phyloP scores from a whole-genome alignment of 176 grass and related monocot genomes.

The Carex parvula region DNA sequence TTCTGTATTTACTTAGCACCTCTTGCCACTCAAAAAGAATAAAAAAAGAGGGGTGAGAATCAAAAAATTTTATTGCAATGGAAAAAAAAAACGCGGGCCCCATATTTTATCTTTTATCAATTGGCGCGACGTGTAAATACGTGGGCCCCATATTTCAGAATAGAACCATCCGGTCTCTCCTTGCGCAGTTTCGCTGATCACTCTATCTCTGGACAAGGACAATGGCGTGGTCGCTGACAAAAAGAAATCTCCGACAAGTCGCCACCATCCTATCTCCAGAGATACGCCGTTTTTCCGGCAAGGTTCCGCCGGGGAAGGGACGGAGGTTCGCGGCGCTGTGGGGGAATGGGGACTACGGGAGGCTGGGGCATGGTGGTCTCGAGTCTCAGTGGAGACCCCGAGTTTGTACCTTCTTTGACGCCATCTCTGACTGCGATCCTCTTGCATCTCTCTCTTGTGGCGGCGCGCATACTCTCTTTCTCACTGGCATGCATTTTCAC shows the following conservation, averaged over 20 bases:
- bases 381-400: constrained; percentile 79
- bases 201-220: neutral
- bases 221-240: constrained; percentile 48
- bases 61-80: no score
- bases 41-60: no score
- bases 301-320: constrained; percentile 6
- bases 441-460: constrained; percentile 65
- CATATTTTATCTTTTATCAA: no score
- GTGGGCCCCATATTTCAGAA: neutral
- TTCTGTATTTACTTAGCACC: no score
- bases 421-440: constrained; percentile 36
- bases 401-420: constrained; percentile 61
- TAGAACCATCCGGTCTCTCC: neutral
- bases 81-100: no score
- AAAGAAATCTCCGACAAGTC: constrained; percentile 26
- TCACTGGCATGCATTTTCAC: constrained; percentile 38
- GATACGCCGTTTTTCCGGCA: constrained; percentile 20
- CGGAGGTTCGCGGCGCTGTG: constrained; percentile 68
- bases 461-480: constrained; percentile 90
- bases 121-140: no score
- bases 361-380: constrained; percentile 66
- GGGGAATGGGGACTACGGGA: constrained; percentile 90
- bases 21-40: no score
- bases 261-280: neutral
- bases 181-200: neutral